A percentile compares a stretch with the other conserved stretches of the same genome.
Conservation (phyloP, 2,329 filamentous ascomycete species). For the Fusarium liriodendri region DNA sequence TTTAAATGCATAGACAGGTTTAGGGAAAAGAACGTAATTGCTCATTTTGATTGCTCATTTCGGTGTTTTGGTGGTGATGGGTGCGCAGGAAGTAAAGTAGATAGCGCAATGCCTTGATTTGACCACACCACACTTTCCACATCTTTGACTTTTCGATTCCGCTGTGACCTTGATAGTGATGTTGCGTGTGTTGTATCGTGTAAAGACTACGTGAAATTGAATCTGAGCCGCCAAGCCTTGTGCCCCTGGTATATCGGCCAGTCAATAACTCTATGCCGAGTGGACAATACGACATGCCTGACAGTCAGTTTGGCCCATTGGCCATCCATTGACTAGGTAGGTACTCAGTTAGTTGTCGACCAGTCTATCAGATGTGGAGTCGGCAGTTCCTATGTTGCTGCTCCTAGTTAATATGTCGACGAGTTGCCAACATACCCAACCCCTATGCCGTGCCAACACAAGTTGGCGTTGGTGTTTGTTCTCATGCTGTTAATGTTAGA, state of each 20-base stretch:
- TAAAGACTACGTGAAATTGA: not conserved
- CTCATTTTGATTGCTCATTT: conserved; percentile 41
- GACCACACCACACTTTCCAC: not conserved
- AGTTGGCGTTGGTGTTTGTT: not conserved
- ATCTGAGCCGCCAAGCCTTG: not conserved
- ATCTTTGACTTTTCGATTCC: no score
- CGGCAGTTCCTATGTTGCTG: not conserved
- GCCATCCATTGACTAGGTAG: no score
- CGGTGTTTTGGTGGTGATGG: conserved; percentile 46
- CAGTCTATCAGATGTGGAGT: not conserved
- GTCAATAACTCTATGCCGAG: not conserved
- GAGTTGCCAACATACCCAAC: not conserved
- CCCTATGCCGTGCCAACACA: not conserved
- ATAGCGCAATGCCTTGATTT: conserved; percentile 45
- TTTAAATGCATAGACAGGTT: conserved; percentile 67
- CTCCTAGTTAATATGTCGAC: not conserved
- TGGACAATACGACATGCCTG: not conserved
- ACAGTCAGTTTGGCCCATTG: not conserved
- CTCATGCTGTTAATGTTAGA: not conserved
- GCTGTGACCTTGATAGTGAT: not conserved
- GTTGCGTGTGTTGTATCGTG: not conserved
- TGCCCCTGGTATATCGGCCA: not conserved
- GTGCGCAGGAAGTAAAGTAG: conserved; percentile 47
- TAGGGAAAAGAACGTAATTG: conserved; percentile 44
- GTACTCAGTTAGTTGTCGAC: not conserved